These are phyloP conservation scores for Phytophthora pistaciae DNA, from an alignment of 352 stramenopile genomes.

Conservation along the genomic window DNA sequence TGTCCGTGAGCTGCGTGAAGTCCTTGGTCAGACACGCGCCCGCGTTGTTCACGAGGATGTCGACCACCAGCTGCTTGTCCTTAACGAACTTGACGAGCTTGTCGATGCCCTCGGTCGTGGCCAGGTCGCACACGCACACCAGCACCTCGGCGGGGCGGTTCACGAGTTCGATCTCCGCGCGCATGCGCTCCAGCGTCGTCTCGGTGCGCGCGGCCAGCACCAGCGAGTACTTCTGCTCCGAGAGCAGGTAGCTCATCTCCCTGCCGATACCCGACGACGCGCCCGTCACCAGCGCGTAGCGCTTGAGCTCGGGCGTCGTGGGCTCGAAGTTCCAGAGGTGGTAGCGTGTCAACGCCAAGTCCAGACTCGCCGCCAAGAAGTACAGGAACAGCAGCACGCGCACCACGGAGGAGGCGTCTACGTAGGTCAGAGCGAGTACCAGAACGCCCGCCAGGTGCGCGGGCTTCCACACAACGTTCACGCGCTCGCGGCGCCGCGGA, in stretches of 20 bases:
- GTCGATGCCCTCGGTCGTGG: conserved; percentile 56
- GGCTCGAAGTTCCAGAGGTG: conserved; percentile 71
- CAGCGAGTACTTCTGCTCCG: conserved; percentile 84
- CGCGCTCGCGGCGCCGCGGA: conserved; percentile 33
- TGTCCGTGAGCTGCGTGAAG: conserved; percentile 51
- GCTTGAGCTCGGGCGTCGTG: conserved; percentile 55
- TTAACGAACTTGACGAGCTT: conserved; percentile 65
- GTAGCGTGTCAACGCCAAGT: conserved; percentile 73
- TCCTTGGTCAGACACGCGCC: conserved; percentile 48
- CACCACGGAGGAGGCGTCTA: conserved; percentile 52
- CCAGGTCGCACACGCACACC: conserved; percentile 70
- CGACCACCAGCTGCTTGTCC: conserved; percentile 70
- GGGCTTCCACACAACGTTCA: conserved; percentile 50
- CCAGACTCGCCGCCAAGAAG: conserved; percentile 60
- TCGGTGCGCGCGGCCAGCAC: conserved; percentile 71
- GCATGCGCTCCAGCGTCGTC: conserved; percentile 73
- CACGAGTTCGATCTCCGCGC: conserved; percentile 78
- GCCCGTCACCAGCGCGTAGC: conserved; percentile 78
- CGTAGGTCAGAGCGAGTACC: conserved; percentile 55
- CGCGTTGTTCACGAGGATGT: conserved; percentile 90
- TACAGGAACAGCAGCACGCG: conserved; percentile 62
- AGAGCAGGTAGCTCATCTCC: conserved; percentile 84
- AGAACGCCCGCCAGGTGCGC: conserved; percentile 60
- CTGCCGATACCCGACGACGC: conserved; percentile 76
- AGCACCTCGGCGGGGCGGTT: conserved; percentile 66